phyloP scores from a whole-genome alignment of 208 protist genomes.

The Vickermania spadyakhi region DNA sequence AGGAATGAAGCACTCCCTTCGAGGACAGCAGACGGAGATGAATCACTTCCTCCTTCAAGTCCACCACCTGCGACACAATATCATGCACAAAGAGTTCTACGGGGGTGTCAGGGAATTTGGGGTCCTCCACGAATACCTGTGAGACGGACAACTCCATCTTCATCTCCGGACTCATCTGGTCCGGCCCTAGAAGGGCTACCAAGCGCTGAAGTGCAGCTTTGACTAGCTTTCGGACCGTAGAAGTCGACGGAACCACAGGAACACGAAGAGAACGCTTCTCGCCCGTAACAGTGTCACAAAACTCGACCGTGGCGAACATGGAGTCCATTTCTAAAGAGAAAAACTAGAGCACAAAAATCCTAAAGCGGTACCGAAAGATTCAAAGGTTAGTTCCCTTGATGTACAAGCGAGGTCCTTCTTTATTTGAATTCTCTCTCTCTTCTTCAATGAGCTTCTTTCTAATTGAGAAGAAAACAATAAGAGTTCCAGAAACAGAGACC shows the following conservation, averaged over 20 bases:
- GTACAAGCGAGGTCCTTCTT: no score
- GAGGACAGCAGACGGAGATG: slow-evolving; percentile 12
- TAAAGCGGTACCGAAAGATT: no score
- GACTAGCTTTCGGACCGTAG: slow-evolving; percentile 32
- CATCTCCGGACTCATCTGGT: background rate
- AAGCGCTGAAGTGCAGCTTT: slow-evolving; percentile 42
- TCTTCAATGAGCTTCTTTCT: no score
- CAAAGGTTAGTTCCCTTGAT: no score
- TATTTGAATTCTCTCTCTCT: no score
- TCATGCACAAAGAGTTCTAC: slow-evolving; percentile 26
- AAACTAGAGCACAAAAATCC: background rate
- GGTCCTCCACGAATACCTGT: background rate
- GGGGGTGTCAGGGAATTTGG: background rate
- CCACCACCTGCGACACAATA: slow-evolving; percentile 15
- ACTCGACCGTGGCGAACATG: slow-evolving; percentile 12
- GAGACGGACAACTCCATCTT: background rate
- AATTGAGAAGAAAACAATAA: no score
- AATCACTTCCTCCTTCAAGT: slow-evolving; percentile 18
- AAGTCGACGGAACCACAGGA: slow-evolving; percentile 17
- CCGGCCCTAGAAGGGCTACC: slow-evolving; percentile 7
- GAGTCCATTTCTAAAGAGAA: background rate
- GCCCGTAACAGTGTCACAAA: slow-evolving; percentile 8
- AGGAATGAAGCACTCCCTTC: background rate
- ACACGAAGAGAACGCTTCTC: slow-evolving; percentile 20
- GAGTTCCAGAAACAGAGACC: no score